phyloP scores from a whole-genome alignment of 2,329 filamentous ascomycete genomes.

The Arthrobotrys musiformis region DNA sequence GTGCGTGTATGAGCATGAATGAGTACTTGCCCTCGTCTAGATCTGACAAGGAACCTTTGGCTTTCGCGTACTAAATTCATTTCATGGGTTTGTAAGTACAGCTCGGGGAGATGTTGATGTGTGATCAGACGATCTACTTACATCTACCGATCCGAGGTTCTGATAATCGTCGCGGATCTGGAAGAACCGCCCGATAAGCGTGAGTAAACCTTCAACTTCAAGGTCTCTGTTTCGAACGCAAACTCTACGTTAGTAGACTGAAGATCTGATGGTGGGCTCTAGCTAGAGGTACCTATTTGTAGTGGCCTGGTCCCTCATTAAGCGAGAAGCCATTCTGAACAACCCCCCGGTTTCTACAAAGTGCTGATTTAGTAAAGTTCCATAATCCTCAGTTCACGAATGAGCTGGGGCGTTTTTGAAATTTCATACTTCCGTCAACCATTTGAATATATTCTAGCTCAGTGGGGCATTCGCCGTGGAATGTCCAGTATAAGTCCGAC shows the following conservation, averaged over 20 bases:
- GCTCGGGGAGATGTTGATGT: too few relatives aligned
- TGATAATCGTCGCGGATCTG: conserved; percentile 39
- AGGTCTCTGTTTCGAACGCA: background rate
- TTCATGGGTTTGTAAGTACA: background rate
- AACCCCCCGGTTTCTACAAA: conserved; percentile 29
- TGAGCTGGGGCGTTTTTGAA: background rate
- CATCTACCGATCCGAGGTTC: conserved; percentile 18
- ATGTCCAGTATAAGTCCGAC: conserved; percentile 21
- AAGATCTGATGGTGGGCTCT: background rate
- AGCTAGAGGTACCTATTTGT: conserved; percentile 4
- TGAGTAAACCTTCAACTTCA: conserved; percentile 20
- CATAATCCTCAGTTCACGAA: background rate
- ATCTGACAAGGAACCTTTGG: conserved; percentile 28
- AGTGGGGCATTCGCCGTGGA: conserved; percentile 13
- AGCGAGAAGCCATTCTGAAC: conserved; percentile 29
- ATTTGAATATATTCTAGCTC: conserved; percentile 24
- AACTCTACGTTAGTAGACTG: background rate
- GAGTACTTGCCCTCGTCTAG: conserved; percentile 41
- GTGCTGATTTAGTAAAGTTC: background rate
- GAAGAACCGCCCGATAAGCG: conserved; percentile 33
- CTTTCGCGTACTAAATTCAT: conserved; percentile 11
- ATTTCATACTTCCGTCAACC: conserved; percentile 38
- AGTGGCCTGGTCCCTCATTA: conserved; percentile 29
- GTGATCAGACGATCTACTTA: background rate
- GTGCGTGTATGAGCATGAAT: conserved; percentile 28